Conservation (phyloP, 2,329 filamentous ascomycete genomes). For the Nigrospora oryzae region DNA sequence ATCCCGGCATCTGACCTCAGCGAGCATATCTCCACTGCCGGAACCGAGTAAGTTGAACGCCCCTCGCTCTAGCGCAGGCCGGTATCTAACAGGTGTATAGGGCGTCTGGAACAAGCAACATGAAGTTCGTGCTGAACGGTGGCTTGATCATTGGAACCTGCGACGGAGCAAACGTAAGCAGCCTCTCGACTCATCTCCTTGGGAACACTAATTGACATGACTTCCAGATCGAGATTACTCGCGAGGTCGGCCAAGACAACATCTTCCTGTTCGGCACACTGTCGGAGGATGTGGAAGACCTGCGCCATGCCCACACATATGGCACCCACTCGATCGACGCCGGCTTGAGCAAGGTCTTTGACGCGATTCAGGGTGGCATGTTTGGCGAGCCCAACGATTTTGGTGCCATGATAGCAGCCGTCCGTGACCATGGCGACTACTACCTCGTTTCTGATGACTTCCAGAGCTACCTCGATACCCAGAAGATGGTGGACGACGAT, state of each 20-base stretch:
- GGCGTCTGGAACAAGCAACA: constrained; percentile 85
- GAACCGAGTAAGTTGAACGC: constrained; percentile 61
- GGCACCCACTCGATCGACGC: constrained; percentile 70
- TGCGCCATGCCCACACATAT: constrained; percentile 85
- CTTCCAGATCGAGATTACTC: constrained; percentile 80
- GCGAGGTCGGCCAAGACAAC: constrained; percentile 92
- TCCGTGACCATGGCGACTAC: constrained; percentile 91
- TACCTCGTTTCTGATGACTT: constrained; percentile 98
- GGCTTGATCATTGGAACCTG: constrained; percentile 96
- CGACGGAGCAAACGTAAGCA: constrained; percentile 87
- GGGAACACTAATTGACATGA: not conserved
- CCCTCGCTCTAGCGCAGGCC: no score
- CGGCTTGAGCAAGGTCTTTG: constrained; percentile 72
- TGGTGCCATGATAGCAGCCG: constrained; percentile 72
- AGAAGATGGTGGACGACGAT: constrained; percentile 81
- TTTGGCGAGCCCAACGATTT: constrained; percentile 80
- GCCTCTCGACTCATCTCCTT: not conserved
- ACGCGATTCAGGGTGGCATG: constrained; percentile 66
- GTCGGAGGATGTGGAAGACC: constrained; percentile 91
- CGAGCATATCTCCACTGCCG: constrained; percentile 97
- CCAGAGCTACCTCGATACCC: constrained; percentile 86
- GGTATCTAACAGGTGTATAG: constrained; percentile 16
- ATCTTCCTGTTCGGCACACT: constrained; percentile 98
- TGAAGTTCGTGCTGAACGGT: constrained; percentile 98
- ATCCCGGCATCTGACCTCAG: constrained; percentile 89